Percentiles rank a stretch among this genome's conserved stretches.
These are phyloP conservation scores for Fusarium mundagurra DNA, from an alignment of 2,329 filamentous ascomycete species.

Conservation along the genomic window DNA sequence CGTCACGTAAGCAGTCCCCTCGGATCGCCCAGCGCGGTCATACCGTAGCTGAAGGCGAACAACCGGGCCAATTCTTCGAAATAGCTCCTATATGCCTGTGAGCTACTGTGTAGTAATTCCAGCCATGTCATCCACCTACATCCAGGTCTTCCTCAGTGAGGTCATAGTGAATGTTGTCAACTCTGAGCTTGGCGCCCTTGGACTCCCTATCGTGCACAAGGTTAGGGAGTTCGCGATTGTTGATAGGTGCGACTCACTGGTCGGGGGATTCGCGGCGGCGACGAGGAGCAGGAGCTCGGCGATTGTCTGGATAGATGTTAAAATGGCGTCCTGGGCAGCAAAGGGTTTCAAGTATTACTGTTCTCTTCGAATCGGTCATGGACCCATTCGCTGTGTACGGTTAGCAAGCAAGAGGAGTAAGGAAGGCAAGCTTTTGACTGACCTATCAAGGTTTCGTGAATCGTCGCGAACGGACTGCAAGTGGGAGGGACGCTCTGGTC, in stretches of 20 bases:
- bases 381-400: constrained; percentile 80
- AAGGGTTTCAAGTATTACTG: constrained; percentile 54
- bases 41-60: constrained; percentile 77
- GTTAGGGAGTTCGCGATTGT: constrained; percentile 20
- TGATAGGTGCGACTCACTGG: constrained; percentile 40
- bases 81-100: constrained; percentile 72
- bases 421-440: constrained; percentile 44
- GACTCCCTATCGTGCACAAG: constrained; percentile 54
- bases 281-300: constrained; percentile 54
- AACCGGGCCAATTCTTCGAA: constrained; percentile 79
- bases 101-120: constrained; percentile 30
- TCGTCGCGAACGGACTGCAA: constrained; percentile 70
- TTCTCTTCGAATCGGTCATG: constrained; percentile 89
- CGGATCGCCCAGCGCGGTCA: constrained; percentile 88
- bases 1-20: constrained; percentile 85
- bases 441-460: constrained; percentile 76
- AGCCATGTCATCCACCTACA: constrained; percentile 56
- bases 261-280: constrained; percentile 57
- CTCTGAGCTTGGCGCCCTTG: constrained; percentile 75
- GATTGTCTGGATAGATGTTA: constrained; percentile 49
- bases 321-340: constrained; percentile 12
- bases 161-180: constrained; percentile 94
- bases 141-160: constrained; percentile 85
- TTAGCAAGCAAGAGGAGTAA: constrained; percentile 15
- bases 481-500: constrained; percentile 50